Evolutionary conservation across 805 yeast genomes (phyloP), one percentile per base, ranked within the genome.

Genomic region (Pichia pseudocactophila): DNA sequence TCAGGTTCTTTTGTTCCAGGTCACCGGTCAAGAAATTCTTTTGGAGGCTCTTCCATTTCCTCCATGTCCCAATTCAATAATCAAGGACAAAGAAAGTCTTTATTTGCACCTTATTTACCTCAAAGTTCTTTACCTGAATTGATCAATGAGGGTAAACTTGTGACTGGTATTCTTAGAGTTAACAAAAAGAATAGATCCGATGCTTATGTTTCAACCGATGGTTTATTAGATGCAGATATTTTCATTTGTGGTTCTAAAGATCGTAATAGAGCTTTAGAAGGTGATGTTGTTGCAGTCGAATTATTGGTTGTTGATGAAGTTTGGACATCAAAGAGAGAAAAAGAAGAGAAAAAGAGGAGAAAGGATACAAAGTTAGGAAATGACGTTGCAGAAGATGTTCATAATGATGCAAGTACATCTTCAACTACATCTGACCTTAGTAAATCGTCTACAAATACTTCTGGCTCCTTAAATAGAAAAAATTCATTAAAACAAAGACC

Each of bases 221-320:
- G 96, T 1, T 73, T 89, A 27, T 72, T 92, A 49, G 98, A 92
- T 63, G 95, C 98, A 0, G 98, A 92, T 62, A 87, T 92, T 47
- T 92, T 88, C 58, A 92, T 92, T 51, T 92, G 97, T 68, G 98
- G 98, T 10, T 89, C 97, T 10, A 92, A 92, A 61, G 98, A 92
- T 64, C 83, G 98, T 61, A 92, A 92, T 63, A 80, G 98, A 60
- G 97, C 98, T 2, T 68, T 92, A 42, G 98, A 92, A 63, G 96
- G 97, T 44, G 98, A 92, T 61, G 67, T 87, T 40, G 98, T 92
- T 32, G 98, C 98, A 0, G 89, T 92, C 18, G 98, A 92, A 62
- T 72, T 92, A 49, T 73, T 92, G 44, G 85, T 84, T 18, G 98
- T 92, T 32, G 97, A 92, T 62, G 98, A 92, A 58, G 98, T 92